Percentiles rank a stretch among this genome's conserved stretches.
Conservation (phyloP, 495 filamentous ascomycete genomes). For the Aspergillus biplanus region DNA sequence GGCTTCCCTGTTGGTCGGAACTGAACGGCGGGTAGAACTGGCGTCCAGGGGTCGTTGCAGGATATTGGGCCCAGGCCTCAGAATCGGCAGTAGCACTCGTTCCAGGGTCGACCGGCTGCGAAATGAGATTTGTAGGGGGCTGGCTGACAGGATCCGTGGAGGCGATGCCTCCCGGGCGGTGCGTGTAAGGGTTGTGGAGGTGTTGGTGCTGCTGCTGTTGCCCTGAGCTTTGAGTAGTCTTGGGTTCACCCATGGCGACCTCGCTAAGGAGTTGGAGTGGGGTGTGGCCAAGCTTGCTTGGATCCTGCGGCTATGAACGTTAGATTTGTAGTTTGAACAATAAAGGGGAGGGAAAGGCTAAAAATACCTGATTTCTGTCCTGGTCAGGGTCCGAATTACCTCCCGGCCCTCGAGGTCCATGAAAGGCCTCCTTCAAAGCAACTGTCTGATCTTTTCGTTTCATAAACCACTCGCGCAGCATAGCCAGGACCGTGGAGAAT, state of each 20-base stretch:
- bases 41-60: conserved; percentile 1
- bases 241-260: conserved; percentile 61
- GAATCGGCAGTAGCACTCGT: conserved; percentile 9
- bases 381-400: not conserved
- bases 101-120: conserved; percentile 15
- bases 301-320: conserved; percentile 9
- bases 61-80: conserved; percentile 27
- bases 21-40: conserved; percentile 22
- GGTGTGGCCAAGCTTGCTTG: conserved; percentile 43
- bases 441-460: conserved; percentile 46
- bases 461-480: conserved; percentile 75
- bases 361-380: conserved; percentile 15
- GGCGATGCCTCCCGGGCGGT: conserved; percentile 9
- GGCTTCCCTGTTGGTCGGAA: conserved; percentile 15
- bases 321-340: not conserved
- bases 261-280: conserved; percentile 70
- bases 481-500: conserved; percentile 73
- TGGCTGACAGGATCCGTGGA: conserved; percentile 7
- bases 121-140: conserved; percentile 18
- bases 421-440: conserved; percentile 35
- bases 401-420: conserved; percentile 8
- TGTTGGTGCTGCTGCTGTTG: conserved; percentile 17
- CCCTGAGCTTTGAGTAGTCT: conserved; percentile 20
- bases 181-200: conserved; percentile 5
- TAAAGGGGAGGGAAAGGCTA: conserved; percentile 11